Evolutionary conservation across 148 eudicot species (phyloP).

Genomic region (Beta vulgaris): DNA sequence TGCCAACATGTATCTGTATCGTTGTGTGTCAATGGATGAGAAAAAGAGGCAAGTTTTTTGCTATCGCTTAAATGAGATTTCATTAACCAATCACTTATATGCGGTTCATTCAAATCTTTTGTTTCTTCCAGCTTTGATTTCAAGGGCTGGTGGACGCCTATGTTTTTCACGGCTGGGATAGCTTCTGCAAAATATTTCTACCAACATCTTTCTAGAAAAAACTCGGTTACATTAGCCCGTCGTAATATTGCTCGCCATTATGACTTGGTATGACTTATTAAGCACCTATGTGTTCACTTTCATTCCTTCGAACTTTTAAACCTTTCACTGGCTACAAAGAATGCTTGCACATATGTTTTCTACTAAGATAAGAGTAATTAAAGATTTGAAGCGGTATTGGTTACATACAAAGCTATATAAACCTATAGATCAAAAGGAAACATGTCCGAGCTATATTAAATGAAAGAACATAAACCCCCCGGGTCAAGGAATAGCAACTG

Average conservation of each 20-base stretch:
- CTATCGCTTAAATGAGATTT: background rate
- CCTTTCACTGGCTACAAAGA: no score
- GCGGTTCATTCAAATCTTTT: background rate
- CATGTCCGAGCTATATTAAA: no score
- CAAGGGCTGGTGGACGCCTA: conserved; percentile 98
- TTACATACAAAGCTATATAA: no score
- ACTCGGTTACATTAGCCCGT: conserved; percentile 79
- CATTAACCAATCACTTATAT: no score
- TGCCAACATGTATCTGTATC: conserved; percentile 56
- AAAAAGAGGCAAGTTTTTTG: conserved; percentile 49
- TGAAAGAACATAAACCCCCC: no score
- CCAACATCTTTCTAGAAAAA: conserved; percentile 62
- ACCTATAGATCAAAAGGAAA: no score
- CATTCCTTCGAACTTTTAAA: no score
- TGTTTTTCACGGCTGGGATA: conserved; percentile 70
- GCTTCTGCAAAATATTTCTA: conserved; percentile 83
- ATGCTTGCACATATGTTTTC: no score
- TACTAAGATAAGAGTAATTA: no score
- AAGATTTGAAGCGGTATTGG: no score
- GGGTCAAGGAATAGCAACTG: no score
- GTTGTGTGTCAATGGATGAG: conserved; percentile 29
- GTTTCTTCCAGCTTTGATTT: background rate
- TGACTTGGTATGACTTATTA: conserved; percentile 57
- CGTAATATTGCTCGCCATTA: conserved; percentile 89
- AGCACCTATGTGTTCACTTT: no score